phyloP scores from a whole-genome alignment of 1,284 basidiomycete species.

The Papiliotrema nemorosa region DNA sequence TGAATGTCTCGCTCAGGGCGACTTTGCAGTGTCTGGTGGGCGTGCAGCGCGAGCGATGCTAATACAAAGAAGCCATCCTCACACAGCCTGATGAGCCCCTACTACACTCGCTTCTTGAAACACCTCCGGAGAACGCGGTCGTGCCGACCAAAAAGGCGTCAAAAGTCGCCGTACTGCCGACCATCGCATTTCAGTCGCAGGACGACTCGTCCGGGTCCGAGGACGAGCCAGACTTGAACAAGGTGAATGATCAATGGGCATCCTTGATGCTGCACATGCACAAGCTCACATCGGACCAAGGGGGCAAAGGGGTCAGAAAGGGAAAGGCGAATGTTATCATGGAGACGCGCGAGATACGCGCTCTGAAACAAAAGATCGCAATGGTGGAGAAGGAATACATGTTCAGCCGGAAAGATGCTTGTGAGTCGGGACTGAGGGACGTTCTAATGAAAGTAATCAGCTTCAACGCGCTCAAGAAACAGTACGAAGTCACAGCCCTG shows the following conservation, averaged over 20 bases:
- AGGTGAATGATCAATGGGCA: constrained; percentile 40
- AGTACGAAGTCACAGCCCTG: constrained; percentile 55
- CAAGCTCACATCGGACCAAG: constrained; percentile 19
- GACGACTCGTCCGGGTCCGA: constrained; percentile 24
- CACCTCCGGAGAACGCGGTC: neutral
- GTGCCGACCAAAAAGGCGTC: neutral
- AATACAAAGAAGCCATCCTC: neutral
- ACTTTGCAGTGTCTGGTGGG: too few relatives aligned
- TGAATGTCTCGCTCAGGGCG: constrained; percentile 53
- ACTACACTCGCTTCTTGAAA: neutral
- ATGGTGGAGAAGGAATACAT: constrained; percentile 66
- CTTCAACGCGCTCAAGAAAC: constrained; percentile 59
- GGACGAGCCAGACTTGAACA: constrained; percentile 60
- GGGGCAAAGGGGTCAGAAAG: constrained; percentile 37
- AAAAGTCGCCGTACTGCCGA: too few relatives aligned
- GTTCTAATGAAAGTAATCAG: constrained; percentile 19
- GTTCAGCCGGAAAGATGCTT: constrained; percentile 66
- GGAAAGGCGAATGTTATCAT: constrained; percentile 34
- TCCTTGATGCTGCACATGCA: constrained; percentile 56
- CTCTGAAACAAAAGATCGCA: constrained; percentile 58
- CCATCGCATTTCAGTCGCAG: constrained; percentile 27
- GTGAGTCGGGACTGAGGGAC: constrained; percentile 19
- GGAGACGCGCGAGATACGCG: constrained; percentile 51
- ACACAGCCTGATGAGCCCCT: constrained; percentile 7
- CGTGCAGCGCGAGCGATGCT: neutral